phyloP scores from a whole-genome alignment of 139 green algal genomes.

The Micromonas pusilla region DNA sequence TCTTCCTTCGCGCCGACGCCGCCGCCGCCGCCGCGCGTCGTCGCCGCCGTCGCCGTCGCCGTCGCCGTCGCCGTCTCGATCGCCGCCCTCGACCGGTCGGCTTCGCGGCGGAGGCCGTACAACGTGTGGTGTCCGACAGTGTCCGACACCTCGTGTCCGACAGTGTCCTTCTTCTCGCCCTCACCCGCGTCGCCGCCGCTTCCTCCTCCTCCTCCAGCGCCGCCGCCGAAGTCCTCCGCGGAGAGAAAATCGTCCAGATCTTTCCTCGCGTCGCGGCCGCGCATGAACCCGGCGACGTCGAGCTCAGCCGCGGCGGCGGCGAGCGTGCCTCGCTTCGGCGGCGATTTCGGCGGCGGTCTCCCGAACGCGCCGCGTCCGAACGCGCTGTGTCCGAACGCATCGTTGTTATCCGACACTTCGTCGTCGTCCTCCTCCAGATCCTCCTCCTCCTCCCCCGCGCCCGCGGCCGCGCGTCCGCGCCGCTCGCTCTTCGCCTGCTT shows the following conservation, averaged over 20 bases:
- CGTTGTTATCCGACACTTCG: background rate
- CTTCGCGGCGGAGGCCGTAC: no score
- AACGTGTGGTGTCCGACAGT: background rate
- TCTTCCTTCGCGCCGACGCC: background rate
- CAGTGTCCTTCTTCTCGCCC: background rate
- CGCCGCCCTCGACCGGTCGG: background rate
- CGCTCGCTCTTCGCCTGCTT: background rate
- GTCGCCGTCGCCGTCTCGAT: background rate
- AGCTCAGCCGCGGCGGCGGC: background rate
- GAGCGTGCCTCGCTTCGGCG: background rate
- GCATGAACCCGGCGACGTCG: background rate
- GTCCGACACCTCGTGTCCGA: background rate
- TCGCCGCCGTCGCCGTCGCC: background rate
- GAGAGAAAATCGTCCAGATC: background rate
- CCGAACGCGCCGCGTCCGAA: no score
- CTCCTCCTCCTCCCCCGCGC: no score
- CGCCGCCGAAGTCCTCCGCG: no score
- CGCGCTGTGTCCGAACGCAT: background rate
- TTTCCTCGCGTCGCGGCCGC: background rate
- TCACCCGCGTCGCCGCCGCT: background rate
- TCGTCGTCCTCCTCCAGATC: no score
- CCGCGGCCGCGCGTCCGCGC: no score
- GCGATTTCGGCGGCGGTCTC: no score
- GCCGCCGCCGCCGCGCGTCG: background rate
- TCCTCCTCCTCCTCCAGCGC: background rate